Evolutionary conservation across 2,329 filamentous ascomycete species (phyloP).

Genomic region (Sporothrix curviconia): DNA sequence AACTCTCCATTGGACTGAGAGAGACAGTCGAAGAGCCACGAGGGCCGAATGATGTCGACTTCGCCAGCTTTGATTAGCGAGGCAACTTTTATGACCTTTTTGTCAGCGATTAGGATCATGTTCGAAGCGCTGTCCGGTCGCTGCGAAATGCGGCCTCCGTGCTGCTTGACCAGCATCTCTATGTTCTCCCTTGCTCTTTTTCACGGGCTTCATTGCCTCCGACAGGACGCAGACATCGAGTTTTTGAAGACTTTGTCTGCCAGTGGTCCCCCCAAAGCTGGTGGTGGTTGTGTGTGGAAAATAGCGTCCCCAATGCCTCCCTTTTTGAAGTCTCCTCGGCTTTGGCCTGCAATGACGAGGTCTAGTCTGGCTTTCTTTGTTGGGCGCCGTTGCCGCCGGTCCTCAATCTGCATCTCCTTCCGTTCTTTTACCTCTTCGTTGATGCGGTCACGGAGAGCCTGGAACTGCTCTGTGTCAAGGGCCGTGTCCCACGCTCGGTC

Average conservation of each 20-base stretch:
- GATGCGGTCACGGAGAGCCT: conserved; percentile 59
- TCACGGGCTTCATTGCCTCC: conserved; percentile 61
- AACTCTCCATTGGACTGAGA: conserved; percentile 48
- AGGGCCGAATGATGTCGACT: conserved; percentile 67
- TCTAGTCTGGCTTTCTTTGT: conserved; percentile 62
- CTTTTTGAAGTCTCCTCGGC: conserved; percentile 28
- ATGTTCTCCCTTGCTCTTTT: conserved; percentile 72
- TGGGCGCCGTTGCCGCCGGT: conserved; percentile 47
- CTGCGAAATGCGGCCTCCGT: conserved; percentile 76
- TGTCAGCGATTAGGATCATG: conserved; percentile 73
- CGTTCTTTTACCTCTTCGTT: conserved; percentile 68
- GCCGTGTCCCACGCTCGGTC: conserved; percentile 81
- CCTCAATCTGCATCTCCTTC: conserved; percentile 67
- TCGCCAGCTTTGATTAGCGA: conserved; percentile 66
- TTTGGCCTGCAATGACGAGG: conserved; percentile 64
- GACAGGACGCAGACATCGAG: conserved; percentile 79
- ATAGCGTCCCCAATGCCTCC: too few relatives aligned
- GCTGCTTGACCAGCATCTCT: conserved; percentile 72
- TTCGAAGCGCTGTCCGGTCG: conserved; percentile 54
- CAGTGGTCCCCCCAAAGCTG: neutral
- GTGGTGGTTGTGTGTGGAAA: too few relatives aligned
- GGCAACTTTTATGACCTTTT: conserved; percentile 72
- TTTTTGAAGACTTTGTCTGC: conserved; percentile 65
- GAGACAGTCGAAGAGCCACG: conserved; percentile 80
- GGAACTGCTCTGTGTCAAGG: conserved; percentile 71